These are phyloP conservation scores for Exsudoporus frostii DNA, from an alignment of 768 basidiomycete species.

Conservation along the genomic window DNA sequence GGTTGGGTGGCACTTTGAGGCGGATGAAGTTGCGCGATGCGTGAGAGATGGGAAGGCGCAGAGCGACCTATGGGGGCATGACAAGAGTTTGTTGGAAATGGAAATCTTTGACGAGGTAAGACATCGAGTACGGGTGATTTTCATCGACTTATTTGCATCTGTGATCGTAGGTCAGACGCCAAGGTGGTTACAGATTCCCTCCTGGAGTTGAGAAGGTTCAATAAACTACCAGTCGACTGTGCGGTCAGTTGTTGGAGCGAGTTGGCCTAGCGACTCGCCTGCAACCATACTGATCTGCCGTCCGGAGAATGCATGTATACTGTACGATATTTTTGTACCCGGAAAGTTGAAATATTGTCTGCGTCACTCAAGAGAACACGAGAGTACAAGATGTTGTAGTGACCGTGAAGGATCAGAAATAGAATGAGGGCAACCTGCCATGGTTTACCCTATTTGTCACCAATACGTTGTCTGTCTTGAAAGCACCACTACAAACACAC, in stretches of 20 bases:
- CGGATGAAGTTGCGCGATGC: slow-evolving; percentile 83
- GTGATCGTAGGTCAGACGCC: slow-evolving; percentile 53
- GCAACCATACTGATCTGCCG: not conserved
- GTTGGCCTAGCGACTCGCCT: not conserved
- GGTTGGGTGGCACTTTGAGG: slow-evolving; percentile 79
- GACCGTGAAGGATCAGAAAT: not conserved
- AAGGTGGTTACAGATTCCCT: slow-evolving; percentile 64
- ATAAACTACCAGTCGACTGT: not conserved
- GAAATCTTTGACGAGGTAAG: slow-evolving; percentile 79
- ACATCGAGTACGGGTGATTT: slow-evolving; percentile 1
- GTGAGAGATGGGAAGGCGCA: slow-evolving; percentile 69
- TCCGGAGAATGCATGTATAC: not conserved
- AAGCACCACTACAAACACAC: not conserved
- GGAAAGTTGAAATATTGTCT: not conserved
- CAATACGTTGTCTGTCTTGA: no score
- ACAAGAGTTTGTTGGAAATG: slow-evolving; percentile 80
- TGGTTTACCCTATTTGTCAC: not conserved
- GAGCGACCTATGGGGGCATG: slow-evolving; percentile 71
- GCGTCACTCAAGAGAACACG: not conserved
- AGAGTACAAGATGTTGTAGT: not conserved
- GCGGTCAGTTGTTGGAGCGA: not conserved
- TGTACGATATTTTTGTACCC: not conserved
- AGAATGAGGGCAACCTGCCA: no score
- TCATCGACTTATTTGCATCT: slow-evolving; percentile 12
- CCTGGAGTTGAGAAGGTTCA: slow-evolving; percentile 54